Percentiles rank a stretch among this genome's conserved stretches.
phyloP scores from a whole-genome alignment of 208 protist species.

The Leishmania tarentolae region DNA sequence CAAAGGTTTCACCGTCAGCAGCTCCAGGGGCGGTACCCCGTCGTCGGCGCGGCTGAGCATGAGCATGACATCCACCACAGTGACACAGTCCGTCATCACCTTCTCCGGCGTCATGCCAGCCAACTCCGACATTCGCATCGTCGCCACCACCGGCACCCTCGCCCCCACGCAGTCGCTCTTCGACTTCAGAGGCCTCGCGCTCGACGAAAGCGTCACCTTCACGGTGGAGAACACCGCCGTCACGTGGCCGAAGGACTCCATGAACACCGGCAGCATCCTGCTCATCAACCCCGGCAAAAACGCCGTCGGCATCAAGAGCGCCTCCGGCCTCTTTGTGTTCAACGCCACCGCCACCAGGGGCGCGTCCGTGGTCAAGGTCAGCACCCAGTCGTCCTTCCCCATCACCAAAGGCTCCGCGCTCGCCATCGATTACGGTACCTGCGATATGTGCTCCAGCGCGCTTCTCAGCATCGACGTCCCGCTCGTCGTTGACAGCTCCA shows the following conservation, averaged over 20 bases:
- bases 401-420: slow-evolving; percentile 10
- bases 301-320: slow-evolving; percentile 5
- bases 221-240: slow-evolving; percentile 18
- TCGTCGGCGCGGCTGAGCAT: slow-evolving; percentile 15
- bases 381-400: slow-evolving; percentile 11
- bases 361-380: slow-evolving; percentile 13
- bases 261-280: slow-evolving; percentile 13
- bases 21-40: background rate
- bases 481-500: slow-evolving; percentile 13
- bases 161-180: slow-evolving; percentile 20
- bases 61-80: slow-evolving; percentile 11
- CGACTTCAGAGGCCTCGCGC: slow-evolving; percentile 22
- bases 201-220: slow-evolving; percentile 19
- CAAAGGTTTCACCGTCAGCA: slow-evolving; percentile 9
- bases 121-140: slow-evolving; percentile 27
- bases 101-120: slow-evolving; percentile 18
- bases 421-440: slow-evolving; percentile 15
- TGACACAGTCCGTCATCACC: slow-evolving; percentile 7
- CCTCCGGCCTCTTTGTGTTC: slow-evolving; percentile 19
- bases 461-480: slow-evolving; percentile 6
- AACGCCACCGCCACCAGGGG: slow-evolving; percentile 15
- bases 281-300: slow-evolving; percentile 14
- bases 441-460: slow-evolving; percentile 12
- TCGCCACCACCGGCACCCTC: slow-evolving; percentile 20
- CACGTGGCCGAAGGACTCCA: slow-evolving; percentile 7